Base-by-base conservation (phyloP, 495 filamentous ascomycete genomes). In the Daldinia loculata region DNA sequence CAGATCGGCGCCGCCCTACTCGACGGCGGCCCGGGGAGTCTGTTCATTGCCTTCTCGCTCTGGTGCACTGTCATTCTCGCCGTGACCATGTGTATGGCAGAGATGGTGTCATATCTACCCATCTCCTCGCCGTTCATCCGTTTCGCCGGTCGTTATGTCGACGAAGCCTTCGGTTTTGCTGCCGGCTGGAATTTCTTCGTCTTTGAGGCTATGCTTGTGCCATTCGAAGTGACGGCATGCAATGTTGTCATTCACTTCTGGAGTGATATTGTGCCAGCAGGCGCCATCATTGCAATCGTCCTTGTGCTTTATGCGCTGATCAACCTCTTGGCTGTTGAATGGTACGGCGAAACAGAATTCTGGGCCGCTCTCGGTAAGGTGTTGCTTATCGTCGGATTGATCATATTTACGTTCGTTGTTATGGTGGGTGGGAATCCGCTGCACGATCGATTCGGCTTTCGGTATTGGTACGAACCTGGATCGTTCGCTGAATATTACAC, bases 11-110 rank as follows among this genome's bases (percentile, higher is more conserved):
- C 79, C 22, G 86, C 85, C 1, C 73, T 94, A 56, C 80, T 91
- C 24, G 82, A 91, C 34, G 92, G 92, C 45, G 93, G 93, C 0
- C 93, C 93, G 19, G 92, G 75, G 2, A 92, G 88, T 69, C 79
- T 95, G 64, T 93, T 95, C 71, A 77, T 95, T 36, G 93, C 90
- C 14, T 94, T 93, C 74, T 86, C 89, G 0, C 81, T 93, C 66
- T 89, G 91, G 89, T 91, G 79, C 75, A 84, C 80, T 34, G 55
- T 76, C 38, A 69, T 91, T 66, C 76, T 91, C 41, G 83, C 85
- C 63, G 85, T 91, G 63, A 91, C 88, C 77, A 81, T 80, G 69
- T 77, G 82, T 74, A 82, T 91, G 82, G 88, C 88, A 8, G 91
- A 92, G 74, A 91, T 92, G 89, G 89, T 91, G 38, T 89, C 89